phyloP scores from a whole-genome alignment of 352 stramenopile genomes.

The Phytophthora pistaciae region DNA sequence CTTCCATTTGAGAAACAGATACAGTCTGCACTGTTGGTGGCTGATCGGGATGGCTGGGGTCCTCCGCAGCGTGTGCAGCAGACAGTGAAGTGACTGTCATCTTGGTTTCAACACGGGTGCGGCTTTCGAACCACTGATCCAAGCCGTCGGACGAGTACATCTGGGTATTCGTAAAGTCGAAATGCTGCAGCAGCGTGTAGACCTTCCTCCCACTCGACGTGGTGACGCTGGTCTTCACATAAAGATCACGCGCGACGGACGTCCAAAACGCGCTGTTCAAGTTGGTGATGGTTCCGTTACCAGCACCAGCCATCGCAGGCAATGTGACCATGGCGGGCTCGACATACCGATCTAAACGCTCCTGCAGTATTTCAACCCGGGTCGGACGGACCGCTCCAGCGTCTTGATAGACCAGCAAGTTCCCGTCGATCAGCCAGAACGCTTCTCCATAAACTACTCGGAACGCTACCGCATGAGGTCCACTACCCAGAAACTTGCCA shows the following conservation, averaged over 20 bases:
- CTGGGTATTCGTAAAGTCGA: constrained; percentile 62
- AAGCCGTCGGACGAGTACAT: constrained; percentile 58
- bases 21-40: constrained; percentile 22
- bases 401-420: constrained; percentile 68
- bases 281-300: constrained; percentile 19
- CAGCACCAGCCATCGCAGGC: constrained; percentile 9
- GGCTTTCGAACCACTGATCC: constrained; percentile 55
- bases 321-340: constrained; percentile 17
- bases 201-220: constrained; percentile 65
- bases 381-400: constrained; percentile 44
- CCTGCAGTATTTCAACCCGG: constrained; percentile 42
- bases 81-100: constrained; percentile 35
- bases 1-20: constrained; percentile 42
- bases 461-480: constrained; percentile 67
- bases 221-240: constrained; percentile 59
- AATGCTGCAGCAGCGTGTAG: constrained; percentile 60
- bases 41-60: background rate
- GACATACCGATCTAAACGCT: constrained; percentile 34
- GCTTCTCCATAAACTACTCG: constrained; percentile 69
- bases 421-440: constrained; percentile 78
- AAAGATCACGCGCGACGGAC: constrained; percentile 44
- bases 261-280: constrained; percentile 63
- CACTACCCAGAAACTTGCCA: constrained; percentile 58
- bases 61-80: background rate
- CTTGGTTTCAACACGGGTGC: constrained; percentile 44